Percentiles rank a stretch among this genome's conserved stretches.
phyloP scores from a whole-genome alignment of 2,329 filamentous ascomycete species.

The Sarocladiaceae sp. region DNA sequence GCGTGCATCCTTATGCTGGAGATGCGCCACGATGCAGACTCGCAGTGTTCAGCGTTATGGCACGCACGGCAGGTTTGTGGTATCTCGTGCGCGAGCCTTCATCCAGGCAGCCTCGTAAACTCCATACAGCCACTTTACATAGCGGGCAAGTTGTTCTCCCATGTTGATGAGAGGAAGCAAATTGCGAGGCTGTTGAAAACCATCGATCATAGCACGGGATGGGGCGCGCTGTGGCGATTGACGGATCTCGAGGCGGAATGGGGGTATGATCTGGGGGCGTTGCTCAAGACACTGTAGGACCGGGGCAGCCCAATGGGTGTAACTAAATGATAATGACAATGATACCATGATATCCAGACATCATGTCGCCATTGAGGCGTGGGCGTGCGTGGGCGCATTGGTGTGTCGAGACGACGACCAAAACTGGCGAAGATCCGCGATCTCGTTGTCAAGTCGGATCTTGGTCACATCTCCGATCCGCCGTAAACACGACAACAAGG shows the following conservation, averaged over 20 bases:
- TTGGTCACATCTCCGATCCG: slow-evolving; percentile 14
- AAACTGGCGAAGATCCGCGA: slow-evolving; percentile 6
- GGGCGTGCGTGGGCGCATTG: background rate
- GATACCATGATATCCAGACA: slow-evolving; percentile 11
- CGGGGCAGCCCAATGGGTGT: too few species aligned
- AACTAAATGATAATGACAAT: slow-evolving; percentile 13
- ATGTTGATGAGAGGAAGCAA: slow-evolving; percentile 30
- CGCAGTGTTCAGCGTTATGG: slow-evolving; percentile 32
- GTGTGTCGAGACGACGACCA: slow-evolving; percentile 8
- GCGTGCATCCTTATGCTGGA: slow-evolving; percentile 44
- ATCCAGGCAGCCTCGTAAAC: slow-evolving; percentile 46
- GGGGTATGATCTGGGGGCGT: slow-evolving; percentile 20
- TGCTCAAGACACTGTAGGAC: background rate
- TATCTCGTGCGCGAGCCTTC: slow-evolving; percentile 46
- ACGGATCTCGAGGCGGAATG: slow-evolving; percentile 38
- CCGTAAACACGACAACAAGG: slow-evolving; percentile 16
- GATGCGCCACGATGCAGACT: slow-evolving; percentile 23
- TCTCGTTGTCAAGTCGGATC: slow-evolving; percentile 15
- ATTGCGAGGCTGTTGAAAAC: slow-evolving; percentile 34
- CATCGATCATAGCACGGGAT: slow-evolving; percentile 44
- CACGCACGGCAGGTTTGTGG: slow-evolving; percentile 43
- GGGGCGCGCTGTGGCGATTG: slow-evolving; percentile 45
- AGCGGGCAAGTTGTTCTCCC: slow-evolving; percentile 43
- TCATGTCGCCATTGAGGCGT: background rate
- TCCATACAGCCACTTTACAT: slow-evolving; percentile 49